Conservation (phyloP, 371 early-diverging fungal species). For the Apophysomyces variabilis region DNA sequence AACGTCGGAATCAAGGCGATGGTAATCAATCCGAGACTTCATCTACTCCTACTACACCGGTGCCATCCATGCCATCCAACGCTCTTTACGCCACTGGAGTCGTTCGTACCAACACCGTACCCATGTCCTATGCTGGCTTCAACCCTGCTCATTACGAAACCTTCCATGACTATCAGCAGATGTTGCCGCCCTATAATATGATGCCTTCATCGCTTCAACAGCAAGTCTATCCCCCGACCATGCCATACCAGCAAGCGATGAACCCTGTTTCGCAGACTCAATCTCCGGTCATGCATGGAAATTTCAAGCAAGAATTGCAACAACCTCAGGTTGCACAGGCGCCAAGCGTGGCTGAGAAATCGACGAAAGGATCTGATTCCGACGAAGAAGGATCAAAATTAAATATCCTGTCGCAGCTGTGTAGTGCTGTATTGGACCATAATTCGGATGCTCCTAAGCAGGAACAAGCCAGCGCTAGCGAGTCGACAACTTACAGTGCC, state of each 20-base stretch:
- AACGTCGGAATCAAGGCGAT: constrained; percentile 39
- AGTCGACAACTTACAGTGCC: background rate
- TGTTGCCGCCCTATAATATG: constrained; percentile 1
- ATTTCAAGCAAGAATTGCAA: constrained; percentile 18
- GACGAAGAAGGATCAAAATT: constrained; percentile 55
- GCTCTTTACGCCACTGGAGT: background rate
- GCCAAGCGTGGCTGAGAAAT: constrained; percentile 14
- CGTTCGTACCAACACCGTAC: background rate
- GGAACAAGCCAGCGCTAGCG: constrained; percentile 8
- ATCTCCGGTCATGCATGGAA: constrained; percentile 20
- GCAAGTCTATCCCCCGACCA: constrained; percentile 17
- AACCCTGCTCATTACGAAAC: constrained; percentile 7
- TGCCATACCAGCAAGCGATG: constrained; percentile 49
- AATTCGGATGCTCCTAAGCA: constrained; percentile 36
- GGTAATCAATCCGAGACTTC: background rate
- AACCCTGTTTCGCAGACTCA: constrained; percentile 38
- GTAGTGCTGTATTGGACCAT: constrained; percentile 48
- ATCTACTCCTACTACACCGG: background rate
- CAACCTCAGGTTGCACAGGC: constrained; percentile 16
- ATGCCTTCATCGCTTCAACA: constrained; percentile 7
- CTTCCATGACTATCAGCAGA: constrained; percentile 5
- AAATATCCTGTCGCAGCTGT: constrained; percentile 49
- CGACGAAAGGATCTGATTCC: constrained; percentile 27
- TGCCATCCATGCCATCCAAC: background rate
- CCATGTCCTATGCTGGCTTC: constrained; percentile 2